These are phyloP conservation scores for Macrophomina tecta DNA, from an alignment of 2,329 filamentous ascomycete genomes.

Conservation along the genomic window DNA sequence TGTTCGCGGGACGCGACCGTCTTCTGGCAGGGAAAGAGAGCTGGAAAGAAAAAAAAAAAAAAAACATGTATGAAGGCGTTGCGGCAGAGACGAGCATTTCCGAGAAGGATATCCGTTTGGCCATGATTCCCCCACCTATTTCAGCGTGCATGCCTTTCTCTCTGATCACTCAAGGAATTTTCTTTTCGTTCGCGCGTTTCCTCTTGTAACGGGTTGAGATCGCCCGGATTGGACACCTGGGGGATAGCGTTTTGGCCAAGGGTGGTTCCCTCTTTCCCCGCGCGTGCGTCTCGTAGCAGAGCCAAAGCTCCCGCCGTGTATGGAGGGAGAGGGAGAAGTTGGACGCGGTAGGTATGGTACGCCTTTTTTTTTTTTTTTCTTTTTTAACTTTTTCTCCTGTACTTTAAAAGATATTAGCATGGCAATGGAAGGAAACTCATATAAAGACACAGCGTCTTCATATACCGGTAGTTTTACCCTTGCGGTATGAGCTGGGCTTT, in stretches of 20 bases:
- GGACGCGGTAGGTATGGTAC: neutral
- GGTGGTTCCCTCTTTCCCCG: too few species aligned
- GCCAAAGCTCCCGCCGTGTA: too few species aligned
- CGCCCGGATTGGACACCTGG: neutral
- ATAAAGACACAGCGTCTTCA: neutral
- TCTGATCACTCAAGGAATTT: neutral
- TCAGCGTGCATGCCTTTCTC: neutral
- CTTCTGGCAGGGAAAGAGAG: neutral
- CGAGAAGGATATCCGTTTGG: neutral
- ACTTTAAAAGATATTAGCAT: conserved; percentile 1
- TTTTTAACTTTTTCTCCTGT: conserved; percentile 5
- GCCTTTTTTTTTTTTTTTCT: neutral
- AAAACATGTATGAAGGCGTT: conserved; percentile 10
- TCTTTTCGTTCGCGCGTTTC: too few species aligned
- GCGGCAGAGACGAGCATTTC: conserved; percentile 2
- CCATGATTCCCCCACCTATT: neutral
- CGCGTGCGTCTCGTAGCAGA: too few species aligned
- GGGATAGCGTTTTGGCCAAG: too few species aligned
- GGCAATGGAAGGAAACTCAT: conserved; percentile 11
- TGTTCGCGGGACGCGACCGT: neutral
- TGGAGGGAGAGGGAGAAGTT: neutral
- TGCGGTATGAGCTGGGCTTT: neutral
- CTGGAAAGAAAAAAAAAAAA: neutral
- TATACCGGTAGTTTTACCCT: too few species aligned
- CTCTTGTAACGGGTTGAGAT: too few species aligned